Base-by-base conservation (phyloP, 73 alveolate genomes). In the Blepharisma japonicum region DNA sequence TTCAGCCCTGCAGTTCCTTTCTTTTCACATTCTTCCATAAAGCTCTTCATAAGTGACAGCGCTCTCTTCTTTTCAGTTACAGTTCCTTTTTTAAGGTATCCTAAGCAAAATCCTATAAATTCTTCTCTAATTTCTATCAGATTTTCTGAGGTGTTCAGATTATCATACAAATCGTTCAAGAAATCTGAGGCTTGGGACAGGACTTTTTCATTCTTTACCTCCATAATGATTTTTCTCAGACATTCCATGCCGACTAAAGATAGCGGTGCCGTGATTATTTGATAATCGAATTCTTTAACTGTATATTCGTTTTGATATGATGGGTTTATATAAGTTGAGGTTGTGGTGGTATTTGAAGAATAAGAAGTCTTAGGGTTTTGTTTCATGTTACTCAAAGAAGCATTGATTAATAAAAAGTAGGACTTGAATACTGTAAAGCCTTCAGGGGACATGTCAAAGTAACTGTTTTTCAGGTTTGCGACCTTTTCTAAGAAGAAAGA, bases 1-100 rank as follows among this genome's bases (percentile, higher is more conserved):
- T 84, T 89, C 42, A 92, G 81, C 25, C 96, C 97, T 3, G 91
- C 83, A 18, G 94, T 91, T 51, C 99, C 99, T 72, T 87, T 68
- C 25, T 71, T 74, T 71, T 94, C 99, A 55, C 95, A 81, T 78
- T 92, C 87, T 42, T 71, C 85, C 27, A 94, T 85, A 20, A 83
- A 76, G 50, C 81, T 81, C 25, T 85, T 87, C 45, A 92, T 49
- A 14, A 94, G 66, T n/a, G 71, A 51, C 8, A 94, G 61, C 20
- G 88, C 66, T 71, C 90, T 72, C 25, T 55, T 55, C 42, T 83
- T 56, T 53, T 21, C 38, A 48, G 6, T 7, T 82, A 14, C 21
- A 39, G 42, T 68, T 80, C 38, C 56, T 77, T 51, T 77, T 83
- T 78, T 55, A 68, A 32, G 18, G 32, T 8, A 18, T 55, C 23